Percentiles rank a stretch among this genome's conserved stretches.
These are phyloP conservation scores for Apodospora peruviana DNA, from an alignment of 495 filamentous ascomycete genomes.

Conservation along the genomic window DNA sequence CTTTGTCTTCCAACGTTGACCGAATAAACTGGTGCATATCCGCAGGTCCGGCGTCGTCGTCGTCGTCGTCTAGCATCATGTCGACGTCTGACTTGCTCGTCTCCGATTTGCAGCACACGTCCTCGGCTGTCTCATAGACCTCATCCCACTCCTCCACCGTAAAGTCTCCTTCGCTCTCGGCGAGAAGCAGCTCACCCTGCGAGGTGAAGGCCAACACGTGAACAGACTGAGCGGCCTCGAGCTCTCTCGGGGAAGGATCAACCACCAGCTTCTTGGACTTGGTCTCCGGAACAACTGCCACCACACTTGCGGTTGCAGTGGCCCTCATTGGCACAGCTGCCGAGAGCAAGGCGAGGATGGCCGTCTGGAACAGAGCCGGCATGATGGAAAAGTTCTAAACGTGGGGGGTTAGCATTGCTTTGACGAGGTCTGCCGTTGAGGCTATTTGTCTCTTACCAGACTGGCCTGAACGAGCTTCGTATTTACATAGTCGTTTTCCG, in stretches of 20 bases:
- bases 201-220: constrained; percentile 77
- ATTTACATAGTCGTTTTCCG: constrained; percentile 50
- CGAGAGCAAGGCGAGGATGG: constrained; percentile 67
- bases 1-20: constrained; percentile 56
- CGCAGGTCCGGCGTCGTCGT: constrained; percentile 24
- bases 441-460: constrained; percentile 30
- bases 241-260: constrained; percentile 51
- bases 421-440: neutral
- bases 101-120: constrained; percentile 51
- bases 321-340: constrained; percentile 69
- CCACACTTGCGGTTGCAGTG: constrained; percentile 57
- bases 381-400: constrained; percentile 68
- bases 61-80: constrained; percentile 39
- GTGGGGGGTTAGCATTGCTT: neutral
- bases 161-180: constrained; percentile 78
- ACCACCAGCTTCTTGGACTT: constrained; percentile 37
- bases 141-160: constrained; percentile 70
- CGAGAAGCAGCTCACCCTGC: constrained; percentile 66
- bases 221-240: constrained; percentile 57
- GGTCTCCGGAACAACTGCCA: constrained; percentile 53
- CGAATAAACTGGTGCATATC: constrained; percentile 57
- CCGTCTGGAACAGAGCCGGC: constrained; percentile 68
- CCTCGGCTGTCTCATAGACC: constrained; percentile 57
- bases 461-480: constrained; percentile 45
- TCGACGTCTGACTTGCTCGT: constrained; percentile 42